Base-by-base conservation (phyloP, 805 yeast species). In the Candida coleopterorum region DNA sequence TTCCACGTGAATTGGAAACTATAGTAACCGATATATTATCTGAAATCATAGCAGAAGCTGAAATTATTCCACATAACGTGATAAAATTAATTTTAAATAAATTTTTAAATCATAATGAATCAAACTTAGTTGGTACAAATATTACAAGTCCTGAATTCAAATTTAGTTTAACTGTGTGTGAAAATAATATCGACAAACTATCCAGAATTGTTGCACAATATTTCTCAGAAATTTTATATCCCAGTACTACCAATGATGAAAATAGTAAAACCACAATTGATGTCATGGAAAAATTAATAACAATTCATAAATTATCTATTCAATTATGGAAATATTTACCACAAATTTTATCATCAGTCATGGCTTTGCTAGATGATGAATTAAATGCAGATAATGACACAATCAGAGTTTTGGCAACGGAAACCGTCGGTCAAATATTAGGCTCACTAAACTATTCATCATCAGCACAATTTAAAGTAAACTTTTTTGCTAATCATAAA, bases 321-420 rank as follows among this genome's bases (percentile, higher is more conserved):
- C 81, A 80, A 41, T 62, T 88, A 2, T 89, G 96, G 96, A 75
- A 68, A 46, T 70, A 75, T 35, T 79, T 79, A 0, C 96, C 96
- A 0, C 93, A 83, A 32, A 60, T 85, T 15, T 64, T 85, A 9
- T 70, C 75, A 3, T 76, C 93, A 1, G 82, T 84, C 0, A 75
- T 85, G 69, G 93, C 95, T 0, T 72, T 85, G 35, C 63, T 88
- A 4, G 85, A 85, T 45, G 87, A 85, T 48, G 95, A 88, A 46
- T 60, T 88, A 28, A 77, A 77, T 40, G 86, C 95, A 0, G 85
- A 81, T 28, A 74, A 79, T 45, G 77, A 75, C 21, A 56, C 65
- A 11, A 66, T 84, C 14, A 70, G 96, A 44, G 52, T 70, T 0
- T 56, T 82, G 36, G 88, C 95, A 0, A 83, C 94, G 0, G 74